These are phyloP conservation scores for Moringa oleifera DNA, from an alignment of 345 rosid genomes.

Conservation along the genomic window DNA sequence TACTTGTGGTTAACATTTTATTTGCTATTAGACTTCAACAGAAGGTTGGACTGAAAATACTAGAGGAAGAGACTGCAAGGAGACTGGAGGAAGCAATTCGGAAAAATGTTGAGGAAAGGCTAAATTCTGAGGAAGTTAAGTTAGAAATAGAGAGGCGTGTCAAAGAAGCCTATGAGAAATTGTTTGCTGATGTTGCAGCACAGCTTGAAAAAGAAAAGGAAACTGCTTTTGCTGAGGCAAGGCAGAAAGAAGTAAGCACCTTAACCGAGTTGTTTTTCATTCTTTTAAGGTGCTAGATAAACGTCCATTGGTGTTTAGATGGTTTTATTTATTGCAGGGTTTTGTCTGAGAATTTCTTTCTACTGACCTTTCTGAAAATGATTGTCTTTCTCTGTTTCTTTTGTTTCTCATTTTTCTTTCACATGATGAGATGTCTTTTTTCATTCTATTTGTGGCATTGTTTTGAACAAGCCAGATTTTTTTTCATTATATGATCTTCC, in stretches of 20 bases:
- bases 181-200: conserved; percentile 51
- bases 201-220: conserved; percentile 66
- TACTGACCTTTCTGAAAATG: too few species aligned
- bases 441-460: too few species aligned
- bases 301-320: background rate
- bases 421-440: too few species aligned
- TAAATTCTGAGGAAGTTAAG: conserved; percentile 48
- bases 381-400: too few species aligned
- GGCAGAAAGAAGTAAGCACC: conserved; percentile 56
- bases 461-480: too few species aligned
- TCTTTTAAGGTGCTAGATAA: background rate
- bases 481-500: too few species aligned
- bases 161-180: conserved; percentile 58
- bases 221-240: conserved; percentile 66
- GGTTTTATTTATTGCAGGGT: background rate
- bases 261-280: background rate
- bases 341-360: background rate
- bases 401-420: too few species aligned
- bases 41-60: conserved; percentile 53
- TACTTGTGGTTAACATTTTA: too few species aligned
- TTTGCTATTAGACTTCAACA: conserved; percentile 43
- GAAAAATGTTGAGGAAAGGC: conserved; percentile 68
- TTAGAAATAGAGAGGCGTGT: conserved; percentile 52
- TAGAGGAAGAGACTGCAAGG: conserved; percentile 73
- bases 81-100: conserved; percentile 73